Base-by-base conservation (phyloP, 495 filamentous ascomycete genomes). In the Parachaetomium inaequale region DNA sequence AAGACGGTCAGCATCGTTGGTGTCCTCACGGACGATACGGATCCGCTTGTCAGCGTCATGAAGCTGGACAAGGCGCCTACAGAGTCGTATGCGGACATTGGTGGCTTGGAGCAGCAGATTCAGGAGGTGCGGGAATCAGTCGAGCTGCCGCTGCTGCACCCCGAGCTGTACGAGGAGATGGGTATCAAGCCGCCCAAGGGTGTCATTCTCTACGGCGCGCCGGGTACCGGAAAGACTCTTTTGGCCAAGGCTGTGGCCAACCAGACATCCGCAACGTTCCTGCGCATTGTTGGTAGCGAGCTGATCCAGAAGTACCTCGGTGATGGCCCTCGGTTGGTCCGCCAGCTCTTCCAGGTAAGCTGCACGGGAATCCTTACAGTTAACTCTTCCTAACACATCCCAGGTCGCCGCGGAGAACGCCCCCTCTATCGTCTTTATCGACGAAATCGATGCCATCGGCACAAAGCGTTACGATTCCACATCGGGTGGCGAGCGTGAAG, bases 181-280 rank as follows among this genome's bases (percentile, higher is more conserved):
- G 94, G 94, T 71, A 98, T 99, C 82, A 99, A 98, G 76, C 93
- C 94, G 28, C 94, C 94, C 36, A 99, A 99, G 82, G 94, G 94
- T 82, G 94, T 99, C 62, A 99, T 99, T 69, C 89, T 99, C 36
- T 99, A 99, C 76, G 94, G 94, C 77, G 92, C 90, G 5, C 94
- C 94, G 0, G 94, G 94, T 75, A 99, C 94, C 19, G 94, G 94
- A 71, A 99, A 99, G 79, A 99, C 94, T 3, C 80, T 99, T 8
- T 83, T 99, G 49, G 94, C 94, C 58, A 99, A 99, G 79, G 94
- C 94, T 14, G 94, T 99, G 53, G 94, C 94, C 60, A 99, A 99
- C 75, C 94, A 98, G 75, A 99, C 94, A 7, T 96, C 91, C 62
- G 94, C 94, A 19, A 99, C 94, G 3, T 99, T 99, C 84, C 79